Conservation (phyloP, 176 grass and related monocot genomes). For the Phragmites australis region DNA sequence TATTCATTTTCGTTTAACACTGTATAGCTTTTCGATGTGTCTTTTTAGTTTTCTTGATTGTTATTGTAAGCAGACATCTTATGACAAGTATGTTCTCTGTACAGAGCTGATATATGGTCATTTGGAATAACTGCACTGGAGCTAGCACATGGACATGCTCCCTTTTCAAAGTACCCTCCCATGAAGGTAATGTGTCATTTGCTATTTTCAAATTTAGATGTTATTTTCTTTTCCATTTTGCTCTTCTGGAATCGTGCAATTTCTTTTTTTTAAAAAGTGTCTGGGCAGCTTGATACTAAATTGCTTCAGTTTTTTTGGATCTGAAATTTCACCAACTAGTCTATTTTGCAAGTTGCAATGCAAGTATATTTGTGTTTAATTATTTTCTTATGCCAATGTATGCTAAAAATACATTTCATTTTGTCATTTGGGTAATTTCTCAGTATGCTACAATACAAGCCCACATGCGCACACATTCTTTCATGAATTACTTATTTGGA, state of each 20-base stretch:
- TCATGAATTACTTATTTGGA: slow-evolving; percentile 8
- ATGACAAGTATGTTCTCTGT: slow-evolving; percentile 14
- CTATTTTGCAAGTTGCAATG: slow-evolving; percentile 23
- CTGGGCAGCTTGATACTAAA: not conserved
- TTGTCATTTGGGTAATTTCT: slow-evolving; percentile 1
- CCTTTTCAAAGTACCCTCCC: slow-evolving; percentile 98
- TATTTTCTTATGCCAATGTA: not conserved
- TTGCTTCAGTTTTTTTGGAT: not conserved
- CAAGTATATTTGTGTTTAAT: slow-evolving; percentile 5
- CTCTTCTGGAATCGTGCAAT: not conserved
- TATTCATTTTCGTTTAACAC: not conserved
- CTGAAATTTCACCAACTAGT: not conserved
- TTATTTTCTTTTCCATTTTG: not conserved
- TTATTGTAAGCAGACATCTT: not conserved
- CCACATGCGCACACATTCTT: slow-evolving; percentile 1
- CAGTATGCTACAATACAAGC: not conserved
- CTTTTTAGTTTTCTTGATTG: slow-evolving; percentile 14
- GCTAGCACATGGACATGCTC: slow-evolving; percentile 96
- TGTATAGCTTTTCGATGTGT: not conserved
- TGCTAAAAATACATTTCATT: not conserved
- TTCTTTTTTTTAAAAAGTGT: not conserved
- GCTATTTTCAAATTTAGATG: not conserved
- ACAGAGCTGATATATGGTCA: slow-evolving; percentile 99
- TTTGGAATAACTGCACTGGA: slow-evolving; percentile 99
- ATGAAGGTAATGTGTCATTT: slow-evolving; percentile 70